These are phyloP conservation scores for Hysterium pulicare DNA, from an alignment of 2,329 filamentous ascomycete species.

Conservation along the genomic window DNA sequence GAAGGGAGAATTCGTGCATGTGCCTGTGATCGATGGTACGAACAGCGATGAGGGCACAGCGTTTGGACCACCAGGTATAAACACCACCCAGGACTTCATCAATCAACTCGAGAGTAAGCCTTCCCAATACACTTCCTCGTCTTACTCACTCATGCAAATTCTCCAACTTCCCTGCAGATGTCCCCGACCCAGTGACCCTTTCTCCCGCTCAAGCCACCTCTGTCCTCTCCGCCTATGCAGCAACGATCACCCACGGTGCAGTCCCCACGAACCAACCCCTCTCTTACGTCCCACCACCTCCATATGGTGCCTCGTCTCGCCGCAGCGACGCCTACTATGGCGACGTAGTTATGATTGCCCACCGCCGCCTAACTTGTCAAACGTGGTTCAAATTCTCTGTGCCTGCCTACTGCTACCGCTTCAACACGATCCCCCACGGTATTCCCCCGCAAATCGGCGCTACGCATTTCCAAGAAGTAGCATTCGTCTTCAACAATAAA, in stretches of 20 bases:
- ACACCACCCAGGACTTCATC: conserved; percentile 54
- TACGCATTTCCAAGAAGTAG: conserved; percentile 54
- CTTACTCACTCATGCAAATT: conserved; percentile 19
- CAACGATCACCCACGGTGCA: conserved; percentile 23
- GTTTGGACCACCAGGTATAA: conserved; percentile 54
- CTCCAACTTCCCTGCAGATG: conserved; percentile 20
- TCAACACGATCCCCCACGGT: conserved; percentile 54
- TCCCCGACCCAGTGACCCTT: conserved; percentile 20
- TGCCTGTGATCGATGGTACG: conserved; percentile 61
- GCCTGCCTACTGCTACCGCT: conserved; percentile 60
- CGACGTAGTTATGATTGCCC: conserved; percentile 55
- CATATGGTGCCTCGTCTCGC: conserved; percentile 47
- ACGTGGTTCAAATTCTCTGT: conserved; percentile 48
- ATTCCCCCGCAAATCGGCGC: conserved; percentile 43
- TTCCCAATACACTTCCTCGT: conserved; percentile 9
- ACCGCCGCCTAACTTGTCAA: conserved; percentile 52
- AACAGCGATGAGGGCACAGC: conserved; percentile 65
- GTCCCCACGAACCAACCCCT: conserved; percentile 18
- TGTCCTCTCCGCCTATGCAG: conserved; percentile 28
- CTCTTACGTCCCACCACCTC: conserved; percentile 3
- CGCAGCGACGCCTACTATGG: conserved; percentile 52
- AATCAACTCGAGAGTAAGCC: conserved; percentile 34
- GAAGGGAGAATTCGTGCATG: conserved; percentile 59
- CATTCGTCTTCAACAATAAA: conserved; percentile 48
- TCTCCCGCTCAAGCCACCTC: conserved; percentile 19